Evolutionary conservation across 2,329 filamentous ascomycete genomes (phyloP).

Genomic region (Verticillium isaacii): DNA sequence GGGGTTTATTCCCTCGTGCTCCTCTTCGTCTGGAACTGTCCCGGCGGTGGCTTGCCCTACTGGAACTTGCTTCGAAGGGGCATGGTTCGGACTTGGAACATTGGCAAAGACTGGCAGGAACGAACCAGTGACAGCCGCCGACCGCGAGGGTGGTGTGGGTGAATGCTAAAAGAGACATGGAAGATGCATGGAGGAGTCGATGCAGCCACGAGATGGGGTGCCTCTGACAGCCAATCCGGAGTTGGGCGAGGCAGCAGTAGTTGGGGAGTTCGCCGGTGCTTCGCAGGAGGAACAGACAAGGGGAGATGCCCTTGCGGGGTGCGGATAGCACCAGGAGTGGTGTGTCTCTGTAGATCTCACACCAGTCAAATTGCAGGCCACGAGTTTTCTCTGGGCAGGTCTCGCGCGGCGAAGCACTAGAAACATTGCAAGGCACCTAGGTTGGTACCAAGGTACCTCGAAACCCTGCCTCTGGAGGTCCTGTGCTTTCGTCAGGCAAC

Average conservation of each 20-base stretch:
- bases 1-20: neutral
- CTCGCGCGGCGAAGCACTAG: neutral
- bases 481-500: neutral
- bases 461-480: neutral
- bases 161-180: neutral
- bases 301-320: neutral
- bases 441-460: neutral
- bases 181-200: neutral
- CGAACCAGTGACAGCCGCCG: neutral
- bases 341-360: neutral
- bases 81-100: neutral
- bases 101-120: neutral
- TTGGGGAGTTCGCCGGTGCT: neutral
- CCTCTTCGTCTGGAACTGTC: neutral
- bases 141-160: neutral
- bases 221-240: neutral
- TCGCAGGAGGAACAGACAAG: neutral
- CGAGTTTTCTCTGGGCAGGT: neutral
- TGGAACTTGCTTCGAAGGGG: neutral
- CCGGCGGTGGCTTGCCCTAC: neutral
- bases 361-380: constrained; percentile 1
- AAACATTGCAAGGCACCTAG: neutral
- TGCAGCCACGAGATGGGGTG: neutral
- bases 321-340: neutral
- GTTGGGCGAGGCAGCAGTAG: no score